Evolutionary conservation across 352 stramenopile genomes (phyloP).

Genomic region (Thraustochytrium sp.): DNA sequence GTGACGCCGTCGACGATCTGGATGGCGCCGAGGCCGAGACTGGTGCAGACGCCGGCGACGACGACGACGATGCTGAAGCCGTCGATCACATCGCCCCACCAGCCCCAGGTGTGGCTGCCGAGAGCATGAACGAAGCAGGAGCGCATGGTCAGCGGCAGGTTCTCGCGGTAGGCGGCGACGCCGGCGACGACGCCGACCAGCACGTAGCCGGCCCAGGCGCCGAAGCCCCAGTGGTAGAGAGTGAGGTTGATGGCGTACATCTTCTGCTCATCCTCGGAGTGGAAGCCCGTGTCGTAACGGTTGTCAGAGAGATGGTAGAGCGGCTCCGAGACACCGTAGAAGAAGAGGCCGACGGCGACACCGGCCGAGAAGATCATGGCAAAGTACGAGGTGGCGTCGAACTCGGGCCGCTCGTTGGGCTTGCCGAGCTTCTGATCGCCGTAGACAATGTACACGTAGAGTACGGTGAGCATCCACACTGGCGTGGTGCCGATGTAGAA

Average conservation of each 20-base stretch:
- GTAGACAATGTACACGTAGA: conserved; percentile 51
- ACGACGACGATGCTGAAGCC: conserved; percentile 53
- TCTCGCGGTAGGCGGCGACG: conserved; percentile 50
- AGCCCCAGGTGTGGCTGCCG: conserved; percentile 47
- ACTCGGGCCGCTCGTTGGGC: conserved; percentile 51
- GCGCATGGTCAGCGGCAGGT: conserved; percentile 53
- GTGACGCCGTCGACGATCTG: conserved; percentile 52
- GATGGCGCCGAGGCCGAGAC: conserved; percentile 54
- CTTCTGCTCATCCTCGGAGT: conserved; percentile 52
- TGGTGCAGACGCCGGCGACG: conserved; percentile 55
- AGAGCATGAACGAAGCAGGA: conserved; percentile 55
- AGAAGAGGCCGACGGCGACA: conserved; percentile 57
- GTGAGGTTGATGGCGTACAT: conserved; percentile 52
- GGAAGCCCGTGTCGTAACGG: conserved; percentile 49
- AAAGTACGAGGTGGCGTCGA: conserved; percentile 55
- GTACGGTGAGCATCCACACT: conserved; percentile 49
- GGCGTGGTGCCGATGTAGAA: conserved; percentile 54
- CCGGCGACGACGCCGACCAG: conserved; percentile 49
- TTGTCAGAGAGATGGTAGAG: conserved; percentile 51
- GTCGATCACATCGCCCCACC: conserved; percentile 57
- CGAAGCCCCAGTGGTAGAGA: conserved; percentile 56
- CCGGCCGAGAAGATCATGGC: conserved; percentile 57
- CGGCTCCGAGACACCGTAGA: conserved; percentile 56
- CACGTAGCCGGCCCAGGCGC: conserved; percentile 53
- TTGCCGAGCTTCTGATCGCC: conserved; percentile 53